Evolutionary conservation across 352 stramenopile genomes (phyloP).

Genomic region (Pythium coloratum): DNA sequence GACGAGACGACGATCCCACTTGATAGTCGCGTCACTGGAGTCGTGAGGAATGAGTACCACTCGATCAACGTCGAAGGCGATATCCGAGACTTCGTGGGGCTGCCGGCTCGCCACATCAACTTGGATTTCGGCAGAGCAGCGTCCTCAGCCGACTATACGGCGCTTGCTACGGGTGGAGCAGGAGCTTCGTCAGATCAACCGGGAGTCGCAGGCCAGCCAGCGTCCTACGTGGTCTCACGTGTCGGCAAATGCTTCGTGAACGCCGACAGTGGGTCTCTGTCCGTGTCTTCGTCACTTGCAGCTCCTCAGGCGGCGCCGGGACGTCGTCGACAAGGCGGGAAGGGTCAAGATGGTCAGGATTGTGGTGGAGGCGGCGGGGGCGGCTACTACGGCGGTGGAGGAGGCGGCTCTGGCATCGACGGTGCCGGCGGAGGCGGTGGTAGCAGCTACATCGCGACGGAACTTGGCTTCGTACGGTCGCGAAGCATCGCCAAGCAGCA

Average conservation of each 20-base stretch:
- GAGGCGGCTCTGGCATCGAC: conserved; percentile 60
- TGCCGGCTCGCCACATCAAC: conserved; percentile 46
- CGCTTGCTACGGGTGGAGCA: conserved; percentile 49
- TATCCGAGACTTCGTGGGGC: conserved; percentile 40
- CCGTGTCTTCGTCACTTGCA: conserved; percentile 19
- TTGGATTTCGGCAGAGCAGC: conserved; percentile 57
- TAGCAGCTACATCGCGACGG: conserved; percentile 49
- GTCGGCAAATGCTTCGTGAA: conserved; percentile 43
- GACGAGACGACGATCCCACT: conserved; percentile 41
- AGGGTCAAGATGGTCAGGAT: conserved; percentile 74
- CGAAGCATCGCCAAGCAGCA: conserved; percentile 17
- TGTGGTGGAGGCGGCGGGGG: conserved; percentile 74
- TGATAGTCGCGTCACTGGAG: conserved; percentile 32
- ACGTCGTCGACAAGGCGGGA: conserved; percentile 40
- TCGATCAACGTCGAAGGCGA: conserved; percentile 54
- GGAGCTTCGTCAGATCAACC: conserved; percentile 32
- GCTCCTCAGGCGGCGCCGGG: conserved; percentile 43
- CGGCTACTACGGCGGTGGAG: conserved; percentile 75
- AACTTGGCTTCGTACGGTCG: conserved; percentile 10
- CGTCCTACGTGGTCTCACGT: conserved; percentile 48
- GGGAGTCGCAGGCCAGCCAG: conserved; percentile 39
- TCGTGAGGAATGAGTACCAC: conserved; percentile 55
- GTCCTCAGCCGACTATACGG: conserved; percentile 44
- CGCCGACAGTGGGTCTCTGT: not conserved
- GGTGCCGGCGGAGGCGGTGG: conserved; percentile 62